A percentile compares a stretch with the other conserved stretches of the same genome.
Conservation (phyloP, 257 asterid species). For the Craterostigma plantagineum region DNA sequence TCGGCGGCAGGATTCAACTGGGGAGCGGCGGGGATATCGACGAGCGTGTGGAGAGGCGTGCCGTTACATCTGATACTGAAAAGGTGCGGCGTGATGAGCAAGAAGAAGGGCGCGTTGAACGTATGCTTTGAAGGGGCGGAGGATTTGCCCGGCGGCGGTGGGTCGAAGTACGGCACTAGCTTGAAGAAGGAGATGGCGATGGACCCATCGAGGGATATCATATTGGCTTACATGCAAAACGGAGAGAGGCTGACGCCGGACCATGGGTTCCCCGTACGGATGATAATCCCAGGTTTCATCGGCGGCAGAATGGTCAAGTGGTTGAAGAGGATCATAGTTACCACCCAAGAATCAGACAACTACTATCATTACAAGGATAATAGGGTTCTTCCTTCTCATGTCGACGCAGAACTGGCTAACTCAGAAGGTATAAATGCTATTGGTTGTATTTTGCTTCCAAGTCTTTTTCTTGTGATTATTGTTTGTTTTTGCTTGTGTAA, state of each 20-base stretch:
- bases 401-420: constrained; percentile 81
- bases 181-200: constrained; percentile 48
- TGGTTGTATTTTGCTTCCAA: neutral
- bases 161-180: constrained; percentile 74
- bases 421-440: constrained; percentile 44
- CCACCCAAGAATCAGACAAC: constrained; percentile 50
- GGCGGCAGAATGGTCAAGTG: constrained; percentile 98
- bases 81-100: constrained; percentile 47
- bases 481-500: neutral
- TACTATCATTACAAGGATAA: constrained; percentile 72
- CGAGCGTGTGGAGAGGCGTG: constrained; percentile 85
- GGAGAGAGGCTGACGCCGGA: constrained; percentile 61
- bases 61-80: constrained; percentile 42
- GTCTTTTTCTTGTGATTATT: neutral
- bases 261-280: constrained; percentile 75
- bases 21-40: constrained; percentile 80
- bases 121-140: constrained; percentile 90
- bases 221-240: constrained; percentile 83
- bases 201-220: constrained; percentile 68
- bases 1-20: constrained; percentile 80
- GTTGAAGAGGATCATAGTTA: constrained; percentile 59
- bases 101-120: constrained; percentile 33
- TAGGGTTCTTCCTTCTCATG: constrained; percentile 70
- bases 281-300: constrained; percentile 77
- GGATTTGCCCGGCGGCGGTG: constrained; percentile 87